Percentiles rank a stretch among this genome's conserved stretches.
Conservation (phyloP, 83 land plant species). For the Picea abies region DNA sequence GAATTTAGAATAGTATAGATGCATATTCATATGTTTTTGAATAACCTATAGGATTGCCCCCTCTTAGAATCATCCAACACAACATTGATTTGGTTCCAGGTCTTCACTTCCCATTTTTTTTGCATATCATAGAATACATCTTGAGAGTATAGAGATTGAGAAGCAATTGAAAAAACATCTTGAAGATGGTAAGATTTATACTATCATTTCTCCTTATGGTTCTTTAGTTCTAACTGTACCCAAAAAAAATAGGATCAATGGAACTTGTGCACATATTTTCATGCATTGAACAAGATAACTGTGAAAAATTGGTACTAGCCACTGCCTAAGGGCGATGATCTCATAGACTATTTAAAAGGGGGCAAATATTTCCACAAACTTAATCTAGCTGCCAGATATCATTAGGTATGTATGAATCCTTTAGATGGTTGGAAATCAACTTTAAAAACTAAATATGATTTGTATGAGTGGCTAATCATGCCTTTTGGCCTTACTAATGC, state of each 20-base stretch:
- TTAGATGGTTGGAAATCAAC: no score
- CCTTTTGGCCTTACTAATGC: neutral
- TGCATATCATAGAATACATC: neutral
- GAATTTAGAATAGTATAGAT: no score
- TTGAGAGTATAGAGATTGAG: neutral
- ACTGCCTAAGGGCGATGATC: neutral
- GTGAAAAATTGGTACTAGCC: neutral
- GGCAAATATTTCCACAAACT: no score
- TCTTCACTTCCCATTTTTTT: no score
- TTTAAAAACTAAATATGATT: no score
- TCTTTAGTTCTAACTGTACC: neutral
- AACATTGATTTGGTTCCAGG: no score
- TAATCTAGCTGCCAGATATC: no score
- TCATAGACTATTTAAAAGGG: neutral
- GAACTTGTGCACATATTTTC: neutral
- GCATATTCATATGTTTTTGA: no score
- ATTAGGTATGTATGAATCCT: no score
- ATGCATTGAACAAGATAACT: neutral
- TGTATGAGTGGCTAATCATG: no score
- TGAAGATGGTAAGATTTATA: neutral
- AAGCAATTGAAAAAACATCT: neutral
- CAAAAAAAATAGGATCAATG: neutral
- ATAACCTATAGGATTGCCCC: no score
- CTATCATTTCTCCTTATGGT: neutral
- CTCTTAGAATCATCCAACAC: no score